Evolutionary conservation across 116 monocot species (phyloP).

Genomic region (Posidonia oceanica): DNA sequence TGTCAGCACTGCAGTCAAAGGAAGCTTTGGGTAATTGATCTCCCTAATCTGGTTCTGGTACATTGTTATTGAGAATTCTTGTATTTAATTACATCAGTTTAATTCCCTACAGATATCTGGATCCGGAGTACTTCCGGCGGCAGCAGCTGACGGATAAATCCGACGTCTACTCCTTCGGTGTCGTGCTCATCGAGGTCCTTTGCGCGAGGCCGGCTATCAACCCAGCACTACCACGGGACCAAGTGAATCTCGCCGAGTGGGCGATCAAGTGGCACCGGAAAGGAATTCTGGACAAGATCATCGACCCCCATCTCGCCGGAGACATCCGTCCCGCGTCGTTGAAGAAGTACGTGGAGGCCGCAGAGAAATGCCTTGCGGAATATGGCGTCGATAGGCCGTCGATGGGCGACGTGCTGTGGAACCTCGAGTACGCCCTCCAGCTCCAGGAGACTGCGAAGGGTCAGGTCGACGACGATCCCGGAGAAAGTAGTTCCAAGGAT

Average conservation of each 20-base stretch:
- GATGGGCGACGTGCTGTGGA: constrained; percentile 90
- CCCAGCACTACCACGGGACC: constrained; percentile 63
- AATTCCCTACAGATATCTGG: constrained; percentile 28
- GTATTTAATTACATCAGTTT: background rate
- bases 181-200: constrained; percentile 77
- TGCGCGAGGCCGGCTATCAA: constrained; percentile 74
- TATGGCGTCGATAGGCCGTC: constrained; percentile 61
- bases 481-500: background rate
- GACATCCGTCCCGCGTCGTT: constrained; percentile 39
- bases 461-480: background rate
- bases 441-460: constrained; percentile 11
- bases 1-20: constrained; percentile 89
- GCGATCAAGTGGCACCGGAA: constrained; percentile 62
- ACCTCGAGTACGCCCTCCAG: constrained; percentile 15
- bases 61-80: background rate
- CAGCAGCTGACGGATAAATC: constrained; percentile 94
- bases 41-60: background rate
- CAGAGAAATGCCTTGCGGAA: constrained; percentile 80
- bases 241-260: constrained; percentile 86
- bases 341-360: constrained; percentile 72
- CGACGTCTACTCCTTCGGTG: constrained; percentile 89
- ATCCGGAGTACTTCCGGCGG: constrained; percentile 84
- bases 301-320: constrained; percentile 48
- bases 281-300: constrained; percentile 48
- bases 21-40: constrained; percentile 50